Percentiles rank a stretch among this genome's conserved stretches.
These are phyloP conservation scores for Parsonsia alboflavescens DNA, from an alignment of 257 asterid species.

Conservation along the genomic window DNA sequence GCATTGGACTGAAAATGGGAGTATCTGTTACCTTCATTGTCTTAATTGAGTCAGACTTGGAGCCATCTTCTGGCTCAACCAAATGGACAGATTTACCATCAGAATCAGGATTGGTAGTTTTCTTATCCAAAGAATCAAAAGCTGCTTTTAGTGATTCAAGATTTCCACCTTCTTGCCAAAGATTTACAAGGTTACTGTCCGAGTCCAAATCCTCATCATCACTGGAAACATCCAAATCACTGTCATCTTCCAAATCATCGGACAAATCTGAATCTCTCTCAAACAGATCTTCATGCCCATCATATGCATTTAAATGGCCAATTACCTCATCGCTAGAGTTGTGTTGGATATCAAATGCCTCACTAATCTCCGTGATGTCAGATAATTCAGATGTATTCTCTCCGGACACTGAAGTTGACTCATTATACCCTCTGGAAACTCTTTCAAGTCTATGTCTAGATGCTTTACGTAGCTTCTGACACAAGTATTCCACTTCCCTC, in stretches of 20 bases:
- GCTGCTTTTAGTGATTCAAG: slow-evolving; percentile 69
- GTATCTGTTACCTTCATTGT: slow-evolving; percentile 24
- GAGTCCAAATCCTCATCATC: slow-evolving; percentile 43
- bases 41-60: slow-evolving; percentile 23
- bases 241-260: slow-evolving; percentile 63
- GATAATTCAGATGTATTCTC: slow-evolving; percentile 39
- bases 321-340: slow-evolving; percentile 48
- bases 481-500: slow-evolving; percentile 81
- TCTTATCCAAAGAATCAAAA: slow-evolving; percentile 62
- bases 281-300: slow-evolving; percentile 40
- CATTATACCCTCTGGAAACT: slow-evolving; percentile 26
- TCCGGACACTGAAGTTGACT: slow-evolving; percentile 27
- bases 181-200: slow-evolving; percentile 34
- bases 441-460: slow-evolving; percentile 46
- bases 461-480: slow-evolving; percentile 58
- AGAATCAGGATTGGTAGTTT: slow-evolving; percentile 21
- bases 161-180: slow-evolving; percentile 28
- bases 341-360: slow-evolving; percentile 71
- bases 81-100: slow-evolving; percentile 24
- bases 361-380: slow-evolving; percentile 56
- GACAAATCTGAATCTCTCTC: slow-evolving; percentile 59
- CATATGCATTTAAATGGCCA: slow-evolving; percentile 54
- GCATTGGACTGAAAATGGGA: slow-evolving; percentile 42
- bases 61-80: slow-evolving; percentile 26
- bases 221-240: slow-evolving; percentile 57